Conservation (phyloP, 2,329 filamentous ascomycete species). For the Sporothrix variecibatus region DNA sequence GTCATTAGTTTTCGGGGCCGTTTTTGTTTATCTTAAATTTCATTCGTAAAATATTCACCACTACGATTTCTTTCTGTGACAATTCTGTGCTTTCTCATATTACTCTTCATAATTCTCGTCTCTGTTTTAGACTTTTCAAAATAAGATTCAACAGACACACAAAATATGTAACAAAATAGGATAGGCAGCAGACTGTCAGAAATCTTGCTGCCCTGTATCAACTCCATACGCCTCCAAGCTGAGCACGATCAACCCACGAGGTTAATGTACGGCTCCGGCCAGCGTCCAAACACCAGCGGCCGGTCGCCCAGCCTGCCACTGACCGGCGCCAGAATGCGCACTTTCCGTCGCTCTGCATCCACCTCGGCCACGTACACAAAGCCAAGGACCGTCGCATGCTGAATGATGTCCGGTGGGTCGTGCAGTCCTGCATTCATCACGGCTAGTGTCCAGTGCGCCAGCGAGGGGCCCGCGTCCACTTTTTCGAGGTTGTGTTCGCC, state of each 20-base stretch:
- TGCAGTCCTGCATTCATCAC: constrained; percentile 75
- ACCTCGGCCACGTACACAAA: constrained; percentile 93
- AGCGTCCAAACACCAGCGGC: constrained; percentile 80
- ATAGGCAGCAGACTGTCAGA: not conserved
- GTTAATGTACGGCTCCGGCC: constrained; percentile 83
- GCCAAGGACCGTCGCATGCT: constrained; percentile 82
- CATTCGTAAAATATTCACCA: not conserved
- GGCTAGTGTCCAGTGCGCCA: constrained; percentile 81
- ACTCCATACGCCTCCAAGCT: not conserved
- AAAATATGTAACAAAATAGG: not conserved
- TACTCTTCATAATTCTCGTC: not conserved
- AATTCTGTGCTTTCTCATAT: not conserved
- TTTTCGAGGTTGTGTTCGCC: constrained; percentile 54
- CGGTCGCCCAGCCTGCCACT: constrained; percentile 76
- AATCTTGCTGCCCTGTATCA: not conserved
- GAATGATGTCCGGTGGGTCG: constrained; percentile 70
- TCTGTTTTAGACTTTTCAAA: not conserved
- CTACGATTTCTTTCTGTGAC: not conserved
- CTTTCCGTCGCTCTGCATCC: constrained; percentile 77
- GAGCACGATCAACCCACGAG: constrained; percentile 56
- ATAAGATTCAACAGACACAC: not conserved
- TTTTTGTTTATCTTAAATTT: not conserved
- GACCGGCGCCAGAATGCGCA: constrained; percentile 81
- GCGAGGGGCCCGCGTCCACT: constrained; percentile 63
- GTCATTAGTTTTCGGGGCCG: not conserved